These are phyloP conservation scores for Chrysosporium queenslandicum DNA, from an alignment of 2,329 filamentous ascomycete genomes.

Conservation along the genomic window DNA sequence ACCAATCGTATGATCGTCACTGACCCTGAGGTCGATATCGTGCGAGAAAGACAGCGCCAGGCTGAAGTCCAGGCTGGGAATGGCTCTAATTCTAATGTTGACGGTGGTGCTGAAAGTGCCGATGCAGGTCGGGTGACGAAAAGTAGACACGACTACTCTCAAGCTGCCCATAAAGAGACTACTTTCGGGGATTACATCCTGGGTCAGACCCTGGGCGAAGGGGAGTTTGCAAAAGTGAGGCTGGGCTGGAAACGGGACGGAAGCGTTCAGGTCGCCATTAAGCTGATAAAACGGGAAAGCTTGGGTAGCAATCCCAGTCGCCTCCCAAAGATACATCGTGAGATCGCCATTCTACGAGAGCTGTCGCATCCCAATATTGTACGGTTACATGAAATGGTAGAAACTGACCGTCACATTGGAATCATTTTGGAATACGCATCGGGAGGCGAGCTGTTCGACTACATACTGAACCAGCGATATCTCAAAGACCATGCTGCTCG, in stretches of 20 bases:
- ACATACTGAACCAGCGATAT: constrained; percentile 93
- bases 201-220: constrained; percentile 91
- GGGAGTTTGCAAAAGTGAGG: constrained; percentile 98
- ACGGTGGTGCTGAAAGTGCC: constrained; percentile 42
- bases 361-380: constrained; percentile 96
- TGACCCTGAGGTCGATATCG: constrained; percentile 62
- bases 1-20: constrained; percentile 68
- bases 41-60: constrained; percentile 60
- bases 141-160: constrained; percentile 50
- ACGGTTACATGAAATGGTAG: constrained; percentile 92
- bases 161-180: constrained; percentile 57
- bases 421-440: constrained; percentile 98
- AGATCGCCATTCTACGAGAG: constrained; percentile 80
- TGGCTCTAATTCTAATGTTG: constrained; percentile 39
- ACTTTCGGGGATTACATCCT: constrained; percentile 94
- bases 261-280: constrained; percentile 90
- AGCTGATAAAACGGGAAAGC: constrained; percentile 86
- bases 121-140: constrained; percentile 32
- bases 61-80: constrained; percentile 46
- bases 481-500: constrained; percentile 87
- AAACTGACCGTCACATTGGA: constrained; percentile 92
- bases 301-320: constrained; percentile 80
- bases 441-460: constrained; percentile 93
- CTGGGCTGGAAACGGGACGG: constrained; percentile 96
- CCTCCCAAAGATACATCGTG: constrained; percentile 91